A percentile compares a stretch with the other conserved stretches of the same genome.
These are phyloP conservation scores for Pharnaceum exiguum DNA, from an alignment of 148 eudicot genomes.

Conservation along the genomic window DNA sequence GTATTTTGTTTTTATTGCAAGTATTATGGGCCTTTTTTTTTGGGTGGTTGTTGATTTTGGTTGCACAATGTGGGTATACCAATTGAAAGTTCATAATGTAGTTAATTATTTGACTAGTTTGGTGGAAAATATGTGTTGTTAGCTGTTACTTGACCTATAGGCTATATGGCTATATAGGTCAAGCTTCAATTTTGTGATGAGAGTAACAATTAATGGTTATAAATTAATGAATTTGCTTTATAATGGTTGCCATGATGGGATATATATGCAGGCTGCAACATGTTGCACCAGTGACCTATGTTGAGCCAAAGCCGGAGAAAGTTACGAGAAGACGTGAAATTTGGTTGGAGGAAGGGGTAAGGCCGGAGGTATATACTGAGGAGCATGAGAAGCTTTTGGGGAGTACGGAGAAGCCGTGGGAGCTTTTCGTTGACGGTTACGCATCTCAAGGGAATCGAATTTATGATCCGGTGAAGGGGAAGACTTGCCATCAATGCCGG, in stretches of 20 bases:
- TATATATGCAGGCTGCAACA: conserved; percentile 54
- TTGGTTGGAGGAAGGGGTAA: conserved; percentile 49
- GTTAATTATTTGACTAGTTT: too few relatives aligned
- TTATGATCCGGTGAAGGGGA: conserved; percentile 69
- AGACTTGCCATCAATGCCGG: conserved; percentile 99
- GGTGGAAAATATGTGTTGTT: too few relatives aligned
- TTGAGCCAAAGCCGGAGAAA: conserved; percentile 46
- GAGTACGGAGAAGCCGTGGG: conserved; percentile 63
- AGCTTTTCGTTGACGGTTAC: conserved; percentile 75
- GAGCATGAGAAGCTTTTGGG: conserved; percentile 87
- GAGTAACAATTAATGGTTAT: background rate
- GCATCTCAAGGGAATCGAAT: conserved; percentile 68
- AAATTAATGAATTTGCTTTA: background rate
- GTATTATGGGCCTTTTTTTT: too few relatives aligned
- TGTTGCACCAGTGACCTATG: conserved; percentile 56
- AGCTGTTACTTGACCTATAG: too few relatives aligned
- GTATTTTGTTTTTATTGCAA: too few relatives aligned
- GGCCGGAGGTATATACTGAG: conserved; percentile 75
- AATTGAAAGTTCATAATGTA: too few relatives aligned
- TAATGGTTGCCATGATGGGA: background rate
- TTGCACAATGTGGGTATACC: too few relatives aligned
- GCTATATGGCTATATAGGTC: too few relatives aligned
- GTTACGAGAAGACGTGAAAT: conserved; percentile 15
- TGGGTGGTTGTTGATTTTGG: too few relatives aligned
- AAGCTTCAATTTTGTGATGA: background rate